Percentiles rank a stretch among this genome's conserved stretches.
Evolutionary conservation across 768 basidiomycete genomes (phyloP).

Genomic region (Naganishia friedmannii): DNA sequence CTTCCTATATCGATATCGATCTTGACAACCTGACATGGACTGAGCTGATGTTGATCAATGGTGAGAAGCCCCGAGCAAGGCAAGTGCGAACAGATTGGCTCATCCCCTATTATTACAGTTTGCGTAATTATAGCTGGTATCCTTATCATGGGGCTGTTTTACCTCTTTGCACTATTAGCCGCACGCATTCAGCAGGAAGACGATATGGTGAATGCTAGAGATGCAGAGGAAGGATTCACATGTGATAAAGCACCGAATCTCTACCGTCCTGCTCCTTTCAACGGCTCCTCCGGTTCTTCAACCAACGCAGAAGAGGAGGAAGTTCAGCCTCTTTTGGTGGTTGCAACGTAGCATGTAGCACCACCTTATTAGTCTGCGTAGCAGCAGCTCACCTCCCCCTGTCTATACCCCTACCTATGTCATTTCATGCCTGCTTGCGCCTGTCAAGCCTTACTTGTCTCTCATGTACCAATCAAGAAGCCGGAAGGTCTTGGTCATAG

Average conservation of each 20-base stretch:
- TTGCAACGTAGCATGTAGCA: neutral
- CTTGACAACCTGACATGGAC: conserved; percentile 1
- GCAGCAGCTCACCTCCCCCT: neutral
- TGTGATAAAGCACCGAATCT: conserved; percentile 9
- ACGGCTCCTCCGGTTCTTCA: neutral
- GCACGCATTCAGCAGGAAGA: conserved; percentile 8
- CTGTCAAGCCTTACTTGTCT: too few species aligned
- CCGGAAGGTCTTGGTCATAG: too few species aligned
- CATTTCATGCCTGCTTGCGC: too few species aligned
- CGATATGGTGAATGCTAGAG: neutral
- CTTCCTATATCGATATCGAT: neutral
- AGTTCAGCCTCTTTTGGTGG: neutral
- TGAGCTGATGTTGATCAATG: conserved; percentile 1
- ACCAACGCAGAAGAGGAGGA: neutral
- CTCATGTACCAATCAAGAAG: too few species aligned
- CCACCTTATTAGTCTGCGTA: neutral
- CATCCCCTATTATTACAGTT: neutral
- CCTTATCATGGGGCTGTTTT: neutral
- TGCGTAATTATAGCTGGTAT: neutral
- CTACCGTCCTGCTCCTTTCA: neutral
- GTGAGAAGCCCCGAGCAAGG: neutral
- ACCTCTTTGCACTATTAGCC: neutral
- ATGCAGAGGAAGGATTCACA: conserved; percentile 4
- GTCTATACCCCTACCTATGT: neutral
- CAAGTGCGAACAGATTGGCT: neutral